Percentiles rank a stretch among this genome's conserved stretches.
phyloP scores from a whole-genome alignment of 805 yeast species.

The Starmerella bacillaris region DNA sequence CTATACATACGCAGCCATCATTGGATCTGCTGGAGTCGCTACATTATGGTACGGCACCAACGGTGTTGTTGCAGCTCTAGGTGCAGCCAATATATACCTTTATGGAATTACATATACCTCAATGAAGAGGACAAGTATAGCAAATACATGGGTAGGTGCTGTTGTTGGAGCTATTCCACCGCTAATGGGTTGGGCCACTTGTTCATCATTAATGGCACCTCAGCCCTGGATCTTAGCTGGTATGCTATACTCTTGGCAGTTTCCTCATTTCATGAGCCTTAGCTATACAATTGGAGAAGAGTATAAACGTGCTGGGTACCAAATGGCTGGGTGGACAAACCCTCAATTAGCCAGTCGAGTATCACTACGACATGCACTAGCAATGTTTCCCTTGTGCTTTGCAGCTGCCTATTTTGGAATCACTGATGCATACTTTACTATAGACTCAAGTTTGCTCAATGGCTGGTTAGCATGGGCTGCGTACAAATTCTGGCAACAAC shows the following conservation, averaged over 20 bases:
- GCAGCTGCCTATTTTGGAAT: conserved; percentile 63
- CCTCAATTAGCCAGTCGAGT: conserved; percentile 88
- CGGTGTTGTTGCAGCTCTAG: conserved; percentile 66
- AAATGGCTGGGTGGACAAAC: conserved; percentile 90
- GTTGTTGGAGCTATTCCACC: conserved; percentile 98
- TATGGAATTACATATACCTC: conserved; percentile 89
- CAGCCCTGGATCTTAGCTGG: conserved; percentile 93
- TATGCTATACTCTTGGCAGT: conserved; percentile 89
- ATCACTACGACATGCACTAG: conserved; percentile 70
- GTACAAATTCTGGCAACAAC: conserved; percentile 72
- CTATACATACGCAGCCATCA: conserved; percentile 52
- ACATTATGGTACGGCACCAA: conserved; percentile 68
- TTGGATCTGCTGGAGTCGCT: conserved; percentile 55
- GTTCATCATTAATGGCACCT: conserved; percentile 47
- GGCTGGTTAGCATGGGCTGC: conserved; percentile 75
- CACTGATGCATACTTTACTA: conserved; percentile 61
- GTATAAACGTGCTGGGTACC: conserved; percentile 83
- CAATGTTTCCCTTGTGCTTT: conserved; percentile 85
- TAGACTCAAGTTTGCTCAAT: conserved; percentile 70
- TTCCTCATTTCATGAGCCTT: conserved; percentile 89
- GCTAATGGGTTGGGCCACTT: conserved; percentile 97
- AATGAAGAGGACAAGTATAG: conserved; percentile 61
- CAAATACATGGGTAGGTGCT: conserved; percentile 98
- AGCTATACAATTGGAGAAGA: conserved; percentile 78
- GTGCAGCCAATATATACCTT: conserved; percentile 57